Percentiles rank a stretch among this genome's conserved stretches.
phyloP scores from a whole-genome alignment of 2,329 filamentous ascomycete species.

The Neofusicoccum umdonicola region DNA sequence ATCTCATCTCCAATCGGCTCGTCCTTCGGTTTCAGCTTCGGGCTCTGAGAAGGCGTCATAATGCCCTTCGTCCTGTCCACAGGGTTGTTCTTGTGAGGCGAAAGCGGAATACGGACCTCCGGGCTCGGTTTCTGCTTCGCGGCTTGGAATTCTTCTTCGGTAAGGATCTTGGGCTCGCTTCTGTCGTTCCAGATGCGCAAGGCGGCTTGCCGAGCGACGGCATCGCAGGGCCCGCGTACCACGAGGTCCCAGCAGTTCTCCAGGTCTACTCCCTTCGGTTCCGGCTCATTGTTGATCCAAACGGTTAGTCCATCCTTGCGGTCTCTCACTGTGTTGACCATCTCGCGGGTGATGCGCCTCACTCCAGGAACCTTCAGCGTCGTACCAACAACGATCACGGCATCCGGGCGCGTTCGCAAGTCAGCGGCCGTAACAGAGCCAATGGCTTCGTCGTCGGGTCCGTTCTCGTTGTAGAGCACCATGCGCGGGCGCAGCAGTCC shows the following conservation, averaged over 20 bases:
- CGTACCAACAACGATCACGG: constrained; percentile 90
- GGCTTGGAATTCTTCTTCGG: constrained; percentile 33
- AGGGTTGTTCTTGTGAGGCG: constrained; percentile 1
- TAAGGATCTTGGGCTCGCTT: constrained; percentile 32
- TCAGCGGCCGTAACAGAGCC: constrained; percentile 86
- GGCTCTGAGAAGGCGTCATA: constrained; percentile 36
- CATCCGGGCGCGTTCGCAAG: constrained; percentile 80
- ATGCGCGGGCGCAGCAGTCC: constrained; percentile 87
- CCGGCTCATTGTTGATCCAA: constrained; percentile 90
- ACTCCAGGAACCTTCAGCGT: constrained; percentile 94
- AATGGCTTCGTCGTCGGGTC: constrained; percentile 95
- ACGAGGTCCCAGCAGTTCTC: constrained; percentile 93
- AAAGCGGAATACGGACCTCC: constrained; percentile 20
- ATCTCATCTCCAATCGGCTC: not conserved
- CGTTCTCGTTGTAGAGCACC: constrained; percentile 95
- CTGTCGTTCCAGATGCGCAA: constrained; percentile 58
- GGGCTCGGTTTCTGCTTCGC: constrained; percentile 31
- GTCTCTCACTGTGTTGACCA: constrained; percentile 82
- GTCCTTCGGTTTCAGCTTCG: constrained; percentile 28
- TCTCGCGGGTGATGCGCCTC: constrained; percentile 80
- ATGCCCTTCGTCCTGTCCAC: constrained; percentile 30
- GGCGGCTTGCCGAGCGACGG: constrained; percentile 72
- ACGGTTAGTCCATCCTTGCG: constrained; percentile 81
- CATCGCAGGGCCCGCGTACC: constrained; percentile 82
- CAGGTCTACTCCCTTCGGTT: constrained; percentile 78